Base-by-base conservation (phyloP, 495 filamentous ascomycete species). In the Cudoniella acicularis region DNA sequence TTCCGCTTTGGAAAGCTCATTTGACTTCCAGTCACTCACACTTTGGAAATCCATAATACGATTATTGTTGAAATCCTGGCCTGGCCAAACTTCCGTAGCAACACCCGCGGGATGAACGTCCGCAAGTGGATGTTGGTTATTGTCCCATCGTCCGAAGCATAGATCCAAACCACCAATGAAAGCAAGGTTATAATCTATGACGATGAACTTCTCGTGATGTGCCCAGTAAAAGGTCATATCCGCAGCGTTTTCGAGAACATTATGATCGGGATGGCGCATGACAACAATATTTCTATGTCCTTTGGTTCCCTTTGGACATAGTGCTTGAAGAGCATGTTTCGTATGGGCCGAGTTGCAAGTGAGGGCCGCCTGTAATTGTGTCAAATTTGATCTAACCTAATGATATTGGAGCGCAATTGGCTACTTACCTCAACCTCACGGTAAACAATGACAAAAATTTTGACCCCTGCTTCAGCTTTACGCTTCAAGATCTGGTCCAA, bases 161-260 rank as follows among this genome's bases (percentile, higher is more conserved):
- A 97, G 79, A 72, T 98, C 93, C 27, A 98, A 78, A 1, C 93
- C 93, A 41, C 93, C 93, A 57, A 96, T 91, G 65, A 96, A 98
- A 17, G 91, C 93, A 60, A 93, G 66, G 17, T 83, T 81, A 71
- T 96, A 95, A 72, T 98, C 93, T 53, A 97, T 87, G 26, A 98
- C 90, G 53, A 97, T 85, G 73, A 96, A 90, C 66, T 98, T 98
- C 68, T 98, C 93, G 69, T 98, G 93, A 69, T 98, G 93, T 0
- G 93, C 93, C 93, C 93, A 98, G 73, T 97, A 97, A 67, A 97
- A 89, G 0, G 64, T 97, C 92, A 96, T 96, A 60, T 98, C 93
- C 9, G 89, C 90, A 1, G 85, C 89, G 69, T 98, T 97, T 64
- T 96, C 91, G 42, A 98, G 83, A 30, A 96, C 80, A 63, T 96